Conservation (phyloP, 2,329 filamentous ascomycete species). For the Alternaria alternata region DNA sequence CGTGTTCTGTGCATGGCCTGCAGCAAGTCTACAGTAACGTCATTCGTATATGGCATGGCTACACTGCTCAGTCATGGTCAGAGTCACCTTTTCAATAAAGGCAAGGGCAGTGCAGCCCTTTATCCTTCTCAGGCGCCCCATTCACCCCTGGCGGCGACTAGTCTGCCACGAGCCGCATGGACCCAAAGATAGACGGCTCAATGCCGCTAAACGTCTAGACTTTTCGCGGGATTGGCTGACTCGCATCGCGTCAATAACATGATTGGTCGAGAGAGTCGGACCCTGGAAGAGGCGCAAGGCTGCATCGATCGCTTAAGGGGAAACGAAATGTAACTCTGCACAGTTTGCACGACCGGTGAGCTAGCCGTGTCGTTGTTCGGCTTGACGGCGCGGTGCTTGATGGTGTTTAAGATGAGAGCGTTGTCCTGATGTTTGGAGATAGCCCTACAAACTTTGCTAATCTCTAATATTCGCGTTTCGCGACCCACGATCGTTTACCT, state of each 20-base stretch:
- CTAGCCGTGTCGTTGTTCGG: conserved; percentile 17
- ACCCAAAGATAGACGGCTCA: conserved; percentile 28
- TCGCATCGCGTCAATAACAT: conserved; percentile 15
- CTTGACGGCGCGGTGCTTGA: conserved; percentile 19
- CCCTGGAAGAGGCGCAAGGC: conserved; percentile 25
- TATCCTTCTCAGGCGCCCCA: conserved; percentile 23
- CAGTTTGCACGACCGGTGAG: conserved; percentile 31
- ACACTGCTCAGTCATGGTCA: background rate
- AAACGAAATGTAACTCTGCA: conserved; percentile 30
- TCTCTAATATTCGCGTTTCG: conserved; percentile 20
- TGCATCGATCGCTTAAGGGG: conserved; percentile 24
- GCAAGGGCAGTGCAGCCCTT: conserved; percentile 20
- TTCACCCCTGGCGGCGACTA: conserved; percentile 16
- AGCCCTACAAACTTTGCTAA: conserved; percentile 18
- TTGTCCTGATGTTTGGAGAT: conserved; percentile 18
- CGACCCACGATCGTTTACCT: conserved; percentile 12
- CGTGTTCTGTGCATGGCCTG: background rate
- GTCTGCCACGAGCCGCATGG: conserved; percentile 16
- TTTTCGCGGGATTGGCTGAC: conserved; percentile 9
- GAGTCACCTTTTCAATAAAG: conserved; percentile 20
- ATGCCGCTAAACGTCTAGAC: conserved; percentile 28
- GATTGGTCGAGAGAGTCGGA: conserved; percentile 18
- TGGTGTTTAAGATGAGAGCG: conserved; percentile 33
- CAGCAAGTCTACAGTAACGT: background rate
- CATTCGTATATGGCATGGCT: background rate